Evolutionary conservation across 2,329 filamentous ascomycete species (phyloP).

Genomic region (Cryphonectria naterciae): DNA sequence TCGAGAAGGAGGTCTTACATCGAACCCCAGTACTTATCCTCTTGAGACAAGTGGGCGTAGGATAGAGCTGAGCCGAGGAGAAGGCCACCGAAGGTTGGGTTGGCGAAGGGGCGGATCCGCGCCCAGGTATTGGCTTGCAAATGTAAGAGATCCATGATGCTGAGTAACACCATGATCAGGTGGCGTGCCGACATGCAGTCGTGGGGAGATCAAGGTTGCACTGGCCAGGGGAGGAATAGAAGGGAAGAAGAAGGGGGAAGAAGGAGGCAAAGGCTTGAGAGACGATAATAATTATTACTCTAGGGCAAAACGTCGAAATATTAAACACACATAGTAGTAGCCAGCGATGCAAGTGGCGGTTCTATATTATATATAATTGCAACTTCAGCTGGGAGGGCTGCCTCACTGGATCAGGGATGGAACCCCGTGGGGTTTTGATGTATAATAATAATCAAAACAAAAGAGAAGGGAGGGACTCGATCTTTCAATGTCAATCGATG

Average conservation of each 20-base stretch:
- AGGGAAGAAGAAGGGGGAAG: not conserved
- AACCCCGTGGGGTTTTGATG: not conserved
- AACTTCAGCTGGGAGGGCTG: not conserved
- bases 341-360: not conserved
- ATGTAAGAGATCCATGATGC: no score
- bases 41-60: constrained; percentile 11
- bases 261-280: not conserved
- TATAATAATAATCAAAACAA: not conserved
- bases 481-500: not conserved
- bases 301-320: not conserved
- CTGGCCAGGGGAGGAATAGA: not conserved
- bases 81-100: not conserved
- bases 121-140: not conserved
- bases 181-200: not conserved
- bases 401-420: not conserved
- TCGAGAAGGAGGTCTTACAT: constrained; percentile 4
- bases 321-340: not conserved
- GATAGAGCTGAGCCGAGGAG: constrained; percentile 17
- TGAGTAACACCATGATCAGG: not conserved
- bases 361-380: not conserved
- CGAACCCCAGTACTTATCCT: not conserved
- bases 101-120: not conserved
- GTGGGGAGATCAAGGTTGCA: not conserved
- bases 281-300: not conserved
- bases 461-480: not conserved